Evolutionary conservation across 352 stramenopile species (phyloP), one percentile per base, ranked within the genome.

Genomic region (Pythium sukuiense): DNA sequence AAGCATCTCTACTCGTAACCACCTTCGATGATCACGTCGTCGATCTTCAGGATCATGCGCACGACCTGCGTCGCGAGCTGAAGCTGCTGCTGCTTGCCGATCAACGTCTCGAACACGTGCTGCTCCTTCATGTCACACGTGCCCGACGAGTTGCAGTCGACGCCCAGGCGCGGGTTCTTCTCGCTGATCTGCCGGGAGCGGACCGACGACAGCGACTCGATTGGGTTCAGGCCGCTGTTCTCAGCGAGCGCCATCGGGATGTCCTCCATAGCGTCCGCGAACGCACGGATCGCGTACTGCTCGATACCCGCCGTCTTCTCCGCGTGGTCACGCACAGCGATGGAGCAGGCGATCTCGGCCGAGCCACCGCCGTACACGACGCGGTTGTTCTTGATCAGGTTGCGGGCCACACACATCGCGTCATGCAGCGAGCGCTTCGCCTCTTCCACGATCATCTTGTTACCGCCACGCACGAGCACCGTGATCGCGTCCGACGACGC

Each of bases 31-130:
- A 99, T 99, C 32, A 99, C 96, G 85, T 99, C 97, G 80, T 99
- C 97, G 72, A 99, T 99, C 90, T 99, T 99, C 62, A 99, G 89
- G 75, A 99, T 99, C 97, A 99, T 99, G 76, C 99, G 98, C 72
- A 99, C 97, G 48, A 99, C 96, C 83, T 99, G 97, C 49, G 97
- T 99, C 37, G 98, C 98, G 35, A 99, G 79, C 77, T 99, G 94
- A 49, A 99, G 80, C 85, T 99, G 98, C 80, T 99, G 97, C 83
- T 99, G 97, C 87, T 99, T 99, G 72, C 97, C 97, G 79, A 99
- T 99, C 18, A 99, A 83, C 52, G 98, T 99, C 81, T 99, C 98
- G 77, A 99, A 99, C 41, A 99, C 98, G 62, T 97, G 88, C 68
- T 99, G 91, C 72, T 98, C 86, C 77, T 98, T 98, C 97, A 99